These are phyloP conservation scores for Elongisporangium prolatum DNA, from an alignment of 352 stramenopile species.

Conservation along the genomic window DNA sequence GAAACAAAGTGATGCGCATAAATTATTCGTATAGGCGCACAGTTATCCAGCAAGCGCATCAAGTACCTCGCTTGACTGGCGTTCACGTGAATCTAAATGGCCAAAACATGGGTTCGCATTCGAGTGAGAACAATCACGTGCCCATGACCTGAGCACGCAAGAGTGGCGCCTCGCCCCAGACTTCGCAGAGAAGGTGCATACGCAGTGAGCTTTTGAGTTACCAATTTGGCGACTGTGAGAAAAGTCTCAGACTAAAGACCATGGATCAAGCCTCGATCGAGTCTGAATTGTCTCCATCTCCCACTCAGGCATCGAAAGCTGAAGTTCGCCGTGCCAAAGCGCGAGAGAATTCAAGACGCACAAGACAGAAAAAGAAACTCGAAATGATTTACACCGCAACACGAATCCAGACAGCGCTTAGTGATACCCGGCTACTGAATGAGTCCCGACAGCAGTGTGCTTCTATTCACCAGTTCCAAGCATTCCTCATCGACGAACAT, in stretches of 20 bases:
- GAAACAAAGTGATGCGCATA: background rate
- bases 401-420: background rate
- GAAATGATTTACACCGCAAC: background rate
- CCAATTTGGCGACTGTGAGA: background rate
- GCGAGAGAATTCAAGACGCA: background rate
- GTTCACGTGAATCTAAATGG: background rate
- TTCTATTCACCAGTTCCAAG: background rate
- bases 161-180: background rate
- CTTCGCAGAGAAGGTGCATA: too few species aligned
- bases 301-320: background rate
- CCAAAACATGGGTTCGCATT: background rate
- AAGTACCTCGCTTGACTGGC: background rate
- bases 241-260: too few species aligned
- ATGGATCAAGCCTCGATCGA: background rate
- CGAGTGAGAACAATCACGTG: background rate
- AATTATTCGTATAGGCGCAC: background rate
- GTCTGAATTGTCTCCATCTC: too few species aligned
- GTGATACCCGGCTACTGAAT: background rate
- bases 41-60: background rate
- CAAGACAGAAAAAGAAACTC: background rate
- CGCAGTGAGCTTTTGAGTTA: background rate
- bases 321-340: background rate
- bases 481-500: background rate
- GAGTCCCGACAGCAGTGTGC: background rate
- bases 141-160: background rate